Evolutionary conservation across 257 asterid species (phyloP).

Genomic region (Solanum clarkiae): DNA sequence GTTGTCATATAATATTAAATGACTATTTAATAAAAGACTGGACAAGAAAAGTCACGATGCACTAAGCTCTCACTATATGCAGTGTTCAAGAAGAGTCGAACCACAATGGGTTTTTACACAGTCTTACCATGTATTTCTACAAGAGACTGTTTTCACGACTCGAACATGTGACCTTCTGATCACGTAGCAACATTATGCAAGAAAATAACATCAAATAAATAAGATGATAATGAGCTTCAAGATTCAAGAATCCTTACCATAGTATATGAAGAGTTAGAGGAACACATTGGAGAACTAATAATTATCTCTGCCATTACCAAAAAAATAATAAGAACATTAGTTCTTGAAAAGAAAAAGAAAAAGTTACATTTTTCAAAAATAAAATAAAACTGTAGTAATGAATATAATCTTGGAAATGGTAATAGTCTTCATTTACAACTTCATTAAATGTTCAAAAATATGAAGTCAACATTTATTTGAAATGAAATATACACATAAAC

Average conservation of each 20-base stretch:
- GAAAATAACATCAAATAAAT: neutral
- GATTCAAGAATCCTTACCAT: slow-evolving; percentile 10
- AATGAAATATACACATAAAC: neutral
- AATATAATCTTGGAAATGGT: neutral
- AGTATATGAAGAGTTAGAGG: slow-evolving; percentile 1
- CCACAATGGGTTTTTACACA: neutral
- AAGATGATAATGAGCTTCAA: neutral
- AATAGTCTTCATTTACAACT: neutral
- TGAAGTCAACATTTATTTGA: neutral
- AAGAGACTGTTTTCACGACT: neutral
- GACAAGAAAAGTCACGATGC: neutral
- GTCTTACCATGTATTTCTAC: accelerated
- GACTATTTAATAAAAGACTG: neutral
- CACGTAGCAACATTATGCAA: neutral
- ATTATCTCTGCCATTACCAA: neutral
- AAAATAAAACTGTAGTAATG: neutral
- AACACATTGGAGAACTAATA: neutral
- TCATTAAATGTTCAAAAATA: neutral
- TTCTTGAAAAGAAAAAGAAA: neutral
- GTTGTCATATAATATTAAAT: neutral
- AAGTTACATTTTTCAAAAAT: neutral
- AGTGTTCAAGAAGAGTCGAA: neutral
- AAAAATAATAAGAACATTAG: neutral
- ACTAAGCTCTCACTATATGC: neutral
- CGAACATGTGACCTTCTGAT: neutral